Percentiles rank a stretch among this genome's conserved stretches.
phyloP scores from a whole-genome alignment of 768 basidiomycete genomes.

The Amyloporia xantha region DNA sequence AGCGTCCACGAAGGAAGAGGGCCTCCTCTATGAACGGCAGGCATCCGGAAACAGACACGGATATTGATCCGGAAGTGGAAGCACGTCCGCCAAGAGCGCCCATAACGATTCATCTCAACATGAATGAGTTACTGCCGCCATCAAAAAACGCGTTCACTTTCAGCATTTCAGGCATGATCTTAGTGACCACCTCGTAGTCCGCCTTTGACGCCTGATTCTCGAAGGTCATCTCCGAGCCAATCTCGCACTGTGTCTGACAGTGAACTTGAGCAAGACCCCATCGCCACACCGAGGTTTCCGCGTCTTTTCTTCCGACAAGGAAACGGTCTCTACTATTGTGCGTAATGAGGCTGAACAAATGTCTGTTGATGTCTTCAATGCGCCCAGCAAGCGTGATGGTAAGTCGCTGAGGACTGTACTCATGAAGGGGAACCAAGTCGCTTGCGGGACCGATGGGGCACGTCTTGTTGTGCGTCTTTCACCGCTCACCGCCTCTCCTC shows the following conservation, averaged over 20 bases:
- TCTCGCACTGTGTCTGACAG: constrained; percentile 15
- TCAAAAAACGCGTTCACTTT: constrained; percentile 61
- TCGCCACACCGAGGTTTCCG: constrained; percentile 64
- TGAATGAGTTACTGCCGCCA: constrained; percentile 67
- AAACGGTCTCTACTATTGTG: constrained; percentile 50
- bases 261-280: constrained; percentile 38
- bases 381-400: constrained; percentile 52
- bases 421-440: constrained; percentile 51
- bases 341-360: constrained; percentile 49
- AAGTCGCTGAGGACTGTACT: constrained; percentile 60
- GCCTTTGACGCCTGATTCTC: constrained; percentile 5
- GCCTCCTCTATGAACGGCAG: constrained; percentile 29
- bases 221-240: constrained; percentile 12
- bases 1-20: constrained; percentile 31
- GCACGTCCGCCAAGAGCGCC: constrained; percentile 46
- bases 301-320: constrained; percentile 59
- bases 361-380: constrained; percentile 56
- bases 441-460: constrained; percentile 56
- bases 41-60: constrained; percentile 14
- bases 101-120: constrained; percentile 71
- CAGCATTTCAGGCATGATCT: constrained; percentile 55
- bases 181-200: constrained; percentile 43
- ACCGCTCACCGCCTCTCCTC: constrained; percentile 21
- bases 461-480: constrained; percentile 47
- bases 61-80: constrained; percentile 17